Conservation (phyloP, 108 stramenopile genomes). For the Conticribra guillardii region DNA sequence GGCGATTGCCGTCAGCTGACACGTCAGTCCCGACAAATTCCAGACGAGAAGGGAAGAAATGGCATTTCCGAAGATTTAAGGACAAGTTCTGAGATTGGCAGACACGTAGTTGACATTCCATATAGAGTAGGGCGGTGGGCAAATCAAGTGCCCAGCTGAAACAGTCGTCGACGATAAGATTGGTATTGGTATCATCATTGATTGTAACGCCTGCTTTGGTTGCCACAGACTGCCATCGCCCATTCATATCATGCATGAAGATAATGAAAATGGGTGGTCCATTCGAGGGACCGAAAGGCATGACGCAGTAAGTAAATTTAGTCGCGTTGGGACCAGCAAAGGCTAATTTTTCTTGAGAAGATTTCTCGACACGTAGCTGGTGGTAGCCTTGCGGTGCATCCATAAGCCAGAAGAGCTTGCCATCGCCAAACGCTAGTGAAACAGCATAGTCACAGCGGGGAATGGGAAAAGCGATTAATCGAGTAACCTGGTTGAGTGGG, state of each 20-base stretch:
- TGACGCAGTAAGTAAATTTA: not conserved
- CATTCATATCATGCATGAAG: not conserved
- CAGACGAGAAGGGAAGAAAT: not conserved
- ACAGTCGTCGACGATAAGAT: not conserved
- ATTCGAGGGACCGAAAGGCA: not conserved
- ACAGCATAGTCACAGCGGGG: not conserved
- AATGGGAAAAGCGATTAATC: not conserved
- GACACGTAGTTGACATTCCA: not conserved
- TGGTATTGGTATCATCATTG: not conserved
- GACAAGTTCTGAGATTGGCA: constrained; percentile 9
- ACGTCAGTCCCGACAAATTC: constrained; percentile 31
- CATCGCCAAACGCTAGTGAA: not conserved
- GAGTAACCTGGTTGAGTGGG: not conserved
- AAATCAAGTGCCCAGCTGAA: not conserved
- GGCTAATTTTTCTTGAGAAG: not conserved
- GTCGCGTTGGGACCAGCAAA: not conserved
- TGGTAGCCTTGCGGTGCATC: not conserved
- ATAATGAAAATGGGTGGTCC: not conserved
- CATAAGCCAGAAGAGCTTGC: not conserved
- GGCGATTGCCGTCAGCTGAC: constrained; percentile 10
- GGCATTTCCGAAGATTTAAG: not conserved
- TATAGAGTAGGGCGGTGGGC: not conserved
- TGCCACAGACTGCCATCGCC: not conserved
- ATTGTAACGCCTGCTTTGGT: not conserved
- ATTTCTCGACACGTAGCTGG: not conserved